phyloP scores from a whole-genome alignment of 371 early-diverging fungal genomes.

The Dichotomocladium elegans region DNA sequence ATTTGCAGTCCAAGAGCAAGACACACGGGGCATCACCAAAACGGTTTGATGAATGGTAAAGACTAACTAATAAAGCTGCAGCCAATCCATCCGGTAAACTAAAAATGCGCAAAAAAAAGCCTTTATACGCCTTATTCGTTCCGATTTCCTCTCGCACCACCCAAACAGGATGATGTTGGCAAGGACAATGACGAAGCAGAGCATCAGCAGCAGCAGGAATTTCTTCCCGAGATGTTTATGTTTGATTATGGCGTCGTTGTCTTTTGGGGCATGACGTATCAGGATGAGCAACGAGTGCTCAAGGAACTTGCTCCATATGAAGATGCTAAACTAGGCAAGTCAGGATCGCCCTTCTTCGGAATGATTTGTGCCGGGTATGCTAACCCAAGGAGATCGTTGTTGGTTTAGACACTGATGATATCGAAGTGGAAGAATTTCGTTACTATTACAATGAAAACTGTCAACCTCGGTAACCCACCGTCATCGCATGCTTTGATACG shows the following conservation, averaged over 20 bases:
- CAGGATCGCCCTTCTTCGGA: too few species aligned
- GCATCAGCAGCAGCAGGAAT: neutral
- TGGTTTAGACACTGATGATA: conserved; percentile 55
- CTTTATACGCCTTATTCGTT: conserved; percentile 46
- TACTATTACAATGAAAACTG: conserved; percentile 78
- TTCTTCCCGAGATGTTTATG: conserved; percentile 68
- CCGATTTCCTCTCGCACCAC: conserved; percentile 37
- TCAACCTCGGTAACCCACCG: conserved; percentile 60
- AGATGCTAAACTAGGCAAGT: conserved; percentile 68
- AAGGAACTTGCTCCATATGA: conserved; percentile 64
- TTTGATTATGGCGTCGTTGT: conserved; percentile 96
- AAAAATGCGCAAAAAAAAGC: too few species aligned
- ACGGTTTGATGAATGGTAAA: conserved; percentile 48
- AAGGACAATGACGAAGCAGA: conserved; percentile 4
- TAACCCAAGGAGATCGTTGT: neutral
- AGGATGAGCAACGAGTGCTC: conserved; percentile 78
- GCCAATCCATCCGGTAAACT: too few species aligned
- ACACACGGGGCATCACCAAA: conserved; percentile 41
- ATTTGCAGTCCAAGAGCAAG: conserved; percentile 40
- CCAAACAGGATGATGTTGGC: conserved; percentile 14
- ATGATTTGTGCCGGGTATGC: too few species aligned
- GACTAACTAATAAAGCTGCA: too few species aligned
- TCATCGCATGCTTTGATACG: too few species aligned
- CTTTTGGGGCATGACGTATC: conserved; percentile 90
- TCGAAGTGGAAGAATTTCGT: conserved; percentile 89